phyloP scores from a whole-genome alignment of 139 green algal species.

The Dunaliella primolecta region DNA sequence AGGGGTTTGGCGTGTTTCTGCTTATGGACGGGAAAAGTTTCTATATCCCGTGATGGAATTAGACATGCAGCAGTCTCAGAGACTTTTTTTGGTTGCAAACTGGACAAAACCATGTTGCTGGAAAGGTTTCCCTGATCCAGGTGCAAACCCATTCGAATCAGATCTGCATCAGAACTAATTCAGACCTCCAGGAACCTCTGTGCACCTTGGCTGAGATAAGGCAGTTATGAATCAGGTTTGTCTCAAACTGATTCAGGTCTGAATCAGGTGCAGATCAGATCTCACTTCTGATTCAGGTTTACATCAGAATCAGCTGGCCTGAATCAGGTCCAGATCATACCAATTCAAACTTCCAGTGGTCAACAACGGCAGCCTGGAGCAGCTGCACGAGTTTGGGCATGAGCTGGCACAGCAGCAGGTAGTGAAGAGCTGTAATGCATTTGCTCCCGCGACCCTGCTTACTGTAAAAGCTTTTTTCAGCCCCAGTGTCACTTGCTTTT shows the following conservation, averaged over 20 bases:
- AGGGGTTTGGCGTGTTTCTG: too few species aligned
- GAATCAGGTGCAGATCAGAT: not conserved
- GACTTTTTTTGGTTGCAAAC: too few species aligned
- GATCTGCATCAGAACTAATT: too few species aligned
- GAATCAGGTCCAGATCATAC: not conserved
- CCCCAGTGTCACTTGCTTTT: too few species aligned
- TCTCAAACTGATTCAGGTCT: not conserved
- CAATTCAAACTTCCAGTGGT: not conserved
- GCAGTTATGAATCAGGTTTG: not conserved
- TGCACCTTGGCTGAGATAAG: not conserved
- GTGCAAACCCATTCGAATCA: too few species aligned
- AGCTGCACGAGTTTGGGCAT: not conserved
- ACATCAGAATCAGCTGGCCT: not conserved
- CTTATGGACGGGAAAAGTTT: too few species aligned
- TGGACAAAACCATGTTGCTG: too few species aligned
- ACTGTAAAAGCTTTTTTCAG: not conserved
- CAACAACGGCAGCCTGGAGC: not conserved
- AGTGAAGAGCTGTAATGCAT: not conserved
- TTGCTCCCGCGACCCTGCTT: not conserved
- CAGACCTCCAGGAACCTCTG: too few species aligned
- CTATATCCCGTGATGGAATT: too few species aligned
- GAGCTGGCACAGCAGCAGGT: not conserved
- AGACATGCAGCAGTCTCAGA: too few species aligned
- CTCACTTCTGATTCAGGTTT: not conserved
- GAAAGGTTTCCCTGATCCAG: too few species aligned